Base-by-base conservation (phyloP, 805 yeast species). In the Lipomyces sp. region DNA sequence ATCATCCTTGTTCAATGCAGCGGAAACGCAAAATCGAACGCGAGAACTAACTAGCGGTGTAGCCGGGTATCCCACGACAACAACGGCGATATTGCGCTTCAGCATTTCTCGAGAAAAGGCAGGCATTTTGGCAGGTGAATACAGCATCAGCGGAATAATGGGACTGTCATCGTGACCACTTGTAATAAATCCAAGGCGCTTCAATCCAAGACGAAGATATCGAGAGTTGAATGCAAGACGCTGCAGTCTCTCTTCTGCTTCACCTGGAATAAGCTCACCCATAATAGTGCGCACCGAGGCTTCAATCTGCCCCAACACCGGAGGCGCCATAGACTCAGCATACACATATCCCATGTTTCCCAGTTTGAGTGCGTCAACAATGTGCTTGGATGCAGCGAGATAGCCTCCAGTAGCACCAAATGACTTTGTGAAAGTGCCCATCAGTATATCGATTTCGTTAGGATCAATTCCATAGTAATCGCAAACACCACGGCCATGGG, bases 331-430 rank as follows among this genome's bases (percentile, higher is more conserved):
- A 11, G 93, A 73, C 71, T 93, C 99, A 38, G 93, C 82, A 65
- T 89, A 86, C 39, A 73, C 75, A 58, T 82, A 79, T 28, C 90
- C 84, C 58, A 87, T 76, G 62, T 86, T 80, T 61, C 80, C 83
- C 36, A 85, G 61, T 69, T 90, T 80, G 55, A 93, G 72, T 62
- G 83, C 78, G 62, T 88, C 90, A 43, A 91, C 83, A 29, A 87
- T 70, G 42, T 69, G 71, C 63, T 81, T 76, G 57, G 75, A 75
- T 40, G 84, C 95, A n/a, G 96, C 91, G 57, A 93, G 73, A 67
- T 93, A 93, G 41, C 98, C 99, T 65, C 99, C 99, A 37, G 98
- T 88, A 16, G 98, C 98, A 67, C 99, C 98, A 68, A 93, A 93
- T 1, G 96, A 87, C 70, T 93, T 93, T 45, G 98, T 95, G 51